Conservation (phyloP, 2,329 filamentous ascomycete species). For the Epichloe scottii region DNA sequence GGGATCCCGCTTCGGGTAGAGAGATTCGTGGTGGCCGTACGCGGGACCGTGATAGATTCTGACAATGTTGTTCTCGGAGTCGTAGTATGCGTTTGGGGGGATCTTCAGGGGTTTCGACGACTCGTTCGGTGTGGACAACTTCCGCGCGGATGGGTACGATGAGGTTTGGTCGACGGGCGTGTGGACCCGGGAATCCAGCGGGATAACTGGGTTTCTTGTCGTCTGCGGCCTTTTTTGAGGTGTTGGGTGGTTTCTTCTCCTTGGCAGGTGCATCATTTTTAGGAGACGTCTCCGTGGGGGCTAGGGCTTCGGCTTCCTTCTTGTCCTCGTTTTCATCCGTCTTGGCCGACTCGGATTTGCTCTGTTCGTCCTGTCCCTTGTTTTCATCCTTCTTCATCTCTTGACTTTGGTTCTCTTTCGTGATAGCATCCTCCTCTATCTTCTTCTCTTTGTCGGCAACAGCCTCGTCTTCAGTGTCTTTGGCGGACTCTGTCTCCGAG, state of each 20-base stretch:
- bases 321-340: constrained; percentile 3
- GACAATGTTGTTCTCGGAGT: constrained; percentile 36
- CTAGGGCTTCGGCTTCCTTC: neutral
- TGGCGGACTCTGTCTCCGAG: constrained; percentile 14
- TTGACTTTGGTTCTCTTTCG: constrained; percentile 2
- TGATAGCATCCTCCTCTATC: neutral
- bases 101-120: constrained; percentile 38
- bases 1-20: constrained; percentile 31
- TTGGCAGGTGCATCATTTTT: constrained; percentile 1
- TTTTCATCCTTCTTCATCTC: constrained; percentile 8
- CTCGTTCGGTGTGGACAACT: constrained; percentile 42
- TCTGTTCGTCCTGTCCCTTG: constrained; percentile 1
- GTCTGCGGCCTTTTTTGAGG: constrained; percentile 5
- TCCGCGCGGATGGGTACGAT: constrained; percentile 35
- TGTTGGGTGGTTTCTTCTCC: constrained; percentile 5
- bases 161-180: constrained; percentile 28
- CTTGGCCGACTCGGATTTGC: constrained; percentile 10
- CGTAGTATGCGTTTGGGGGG: constrained; percentile 50
- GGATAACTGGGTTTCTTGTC: constrained; percentile 15
- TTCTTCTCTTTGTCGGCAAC: constrained; percentile 9
- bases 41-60: constrained; percentile 45
- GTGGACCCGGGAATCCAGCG: constrained; percentile 16
- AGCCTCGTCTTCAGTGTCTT: constrained; percentile 10
- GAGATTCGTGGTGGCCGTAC: constrained; percentile 34
- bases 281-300: neutral